Evolutionary conservation across 805 yeast species (phyloP).

Genomic region (Schwanniomyces vanrijiae): DNA sequence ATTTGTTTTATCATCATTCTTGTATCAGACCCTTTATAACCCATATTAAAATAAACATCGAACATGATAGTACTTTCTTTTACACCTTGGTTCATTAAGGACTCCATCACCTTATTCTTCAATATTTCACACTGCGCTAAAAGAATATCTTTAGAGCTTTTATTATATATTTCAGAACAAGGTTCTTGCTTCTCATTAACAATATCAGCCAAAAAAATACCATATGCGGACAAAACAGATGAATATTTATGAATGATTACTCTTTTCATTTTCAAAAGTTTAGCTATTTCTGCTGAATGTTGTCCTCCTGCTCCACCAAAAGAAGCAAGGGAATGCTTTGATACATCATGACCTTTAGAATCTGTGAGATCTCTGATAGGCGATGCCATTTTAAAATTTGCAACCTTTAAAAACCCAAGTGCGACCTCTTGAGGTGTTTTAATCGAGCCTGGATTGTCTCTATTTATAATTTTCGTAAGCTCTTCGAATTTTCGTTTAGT

Average conservation of each 20-base stretch:
- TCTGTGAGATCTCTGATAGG: constrained; percentile 85
- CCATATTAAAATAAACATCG: constrained; percentile 17
- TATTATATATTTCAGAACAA: constrained; percentile 44
- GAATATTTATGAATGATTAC: constrained; percentile 80
- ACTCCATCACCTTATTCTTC: constrained; percentile 9
- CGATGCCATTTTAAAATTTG: constrained; percentile 87
- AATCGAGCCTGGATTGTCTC: constrained; percentile 39
- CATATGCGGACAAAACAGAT: constrained; percentile 83
- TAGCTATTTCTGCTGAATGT: constrained; percentile 78
- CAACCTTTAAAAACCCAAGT: constrained; percentile 76
- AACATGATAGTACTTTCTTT: constrained; percentile 6
- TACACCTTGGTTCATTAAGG: constrained; percentile 13
- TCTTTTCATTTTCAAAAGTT: constrained; percentile 62
- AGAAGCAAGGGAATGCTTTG: constrained; percentile 71
- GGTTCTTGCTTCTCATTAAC: constrained; percentile 82
- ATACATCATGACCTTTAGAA: constrained; percentile 70
- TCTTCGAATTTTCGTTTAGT: constrained; percentile 51
- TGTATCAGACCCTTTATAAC: constrained; percentile 25
- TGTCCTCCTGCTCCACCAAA: constrained; percentile 97
- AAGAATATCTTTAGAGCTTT: constrained; percentile 18
- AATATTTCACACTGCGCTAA: constrained; percentile 12
- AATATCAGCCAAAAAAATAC: constrained; percentile 84
- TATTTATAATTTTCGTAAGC: constrained; percentile 58
- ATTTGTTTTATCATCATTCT: constrained; percentile 18
- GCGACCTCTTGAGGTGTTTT: constrained; percentile 71